These are phyloP conservation scores for Effrenium voratum DNA, from an alignment of 73 alveolate genomes.

Conservation along the genomic window DNA sequence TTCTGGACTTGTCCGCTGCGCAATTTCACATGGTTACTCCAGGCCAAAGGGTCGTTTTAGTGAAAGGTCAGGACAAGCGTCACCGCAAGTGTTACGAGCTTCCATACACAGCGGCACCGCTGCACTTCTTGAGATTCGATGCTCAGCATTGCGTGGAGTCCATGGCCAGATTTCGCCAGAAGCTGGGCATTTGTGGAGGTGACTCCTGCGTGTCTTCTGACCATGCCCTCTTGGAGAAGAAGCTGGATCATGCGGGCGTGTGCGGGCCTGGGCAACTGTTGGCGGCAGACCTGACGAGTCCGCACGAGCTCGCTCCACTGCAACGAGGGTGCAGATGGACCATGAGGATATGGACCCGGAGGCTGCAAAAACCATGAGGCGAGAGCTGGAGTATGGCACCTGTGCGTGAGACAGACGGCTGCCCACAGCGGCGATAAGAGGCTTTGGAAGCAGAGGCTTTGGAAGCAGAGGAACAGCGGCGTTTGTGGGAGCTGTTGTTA, in stretches of 20 bases:
- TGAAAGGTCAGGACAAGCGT: conserved; percentile 2
- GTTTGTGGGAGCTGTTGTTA: too few species aligned
- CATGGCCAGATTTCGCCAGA: background rate
- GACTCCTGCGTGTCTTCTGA: background rate
- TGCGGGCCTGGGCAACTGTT: background rate
- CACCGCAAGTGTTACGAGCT: conserved; percentile 11
- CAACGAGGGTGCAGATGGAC: too few species aligned
- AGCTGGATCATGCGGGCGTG: background rate
- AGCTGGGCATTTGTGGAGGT: background rate
- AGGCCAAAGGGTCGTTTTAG: background rate
- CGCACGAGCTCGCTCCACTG: too few species aligned
- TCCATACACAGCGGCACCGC: background rate
- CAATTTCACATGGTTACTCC: conserved; percentile 7
- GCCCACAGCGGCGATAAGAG: too few species aligned
- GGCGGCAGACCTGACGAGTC: too few species aligned
- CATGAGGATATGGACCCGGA: too few species aligned
- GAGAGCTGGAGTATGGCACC: too few species aligned
- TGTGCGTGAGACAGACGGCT: too few species aligned
- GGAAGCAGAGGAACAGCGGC: too few species aligned
- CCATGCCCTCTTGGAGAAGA: background rate
- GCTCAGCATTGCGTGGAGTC: background rate
- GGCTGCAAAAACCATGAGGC: too few species aligned
- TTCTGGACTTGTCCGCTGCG: background rate
- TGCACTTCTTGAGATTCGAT: background rate
- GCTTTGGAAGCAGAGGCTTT: too few species aligned